These are phyloP conservation scores for Gossypium davidsonii DNA, from an alignment of 441 rosid species.

Conservation along the genomic window DNA sequence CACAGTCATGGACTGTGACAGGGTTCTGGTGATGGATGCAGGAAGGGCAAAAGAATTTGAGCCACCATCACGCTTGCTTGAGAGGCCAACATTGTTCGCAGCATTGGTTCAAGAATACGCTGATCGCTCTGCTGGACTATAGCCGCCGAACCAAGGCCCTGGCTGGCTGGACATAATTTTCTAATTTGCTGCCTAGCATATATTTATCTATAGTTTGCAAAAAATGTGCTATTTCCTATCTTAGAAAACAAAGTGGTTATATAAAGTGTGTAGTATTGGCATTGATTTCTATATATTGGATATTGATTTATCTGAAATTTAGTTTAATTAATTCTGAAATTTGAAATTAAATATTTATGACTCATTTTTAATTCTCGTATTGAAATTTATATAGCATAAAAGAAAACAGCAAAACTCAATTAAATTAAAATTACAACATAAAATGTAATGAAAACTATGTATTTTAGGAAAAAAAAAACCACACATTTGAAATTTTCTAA, in stretches of 20 bases:
- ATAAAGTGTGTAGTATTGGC: not conserved
- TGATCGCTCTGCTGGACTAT: conserved; percentile 64
- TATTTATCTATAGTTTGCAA: not conserved
- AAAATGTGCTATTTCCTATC: not conserved
- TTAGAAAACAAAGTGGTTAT: not conserved
- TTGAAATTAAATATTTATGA: too few species aligned
- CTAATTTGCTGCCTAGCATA: not conserved
- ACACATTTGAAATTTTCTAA: not conserved
- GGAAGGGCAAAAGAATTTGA: conserved; percentile 74
- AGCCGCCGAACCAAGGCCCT: not conserved
- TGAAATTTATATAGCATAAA: too few species aligned
- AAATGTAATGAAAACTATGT: too few species aligned
- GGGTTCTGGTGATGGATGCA: conserved; percentile 78
- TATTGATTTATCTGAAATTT: not conserved
- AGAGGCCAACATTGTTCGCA: conserved; percentile 64
- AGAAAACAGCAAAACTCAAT: too few species aligned
- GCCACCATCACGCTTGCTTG: conserved; percentile 56
- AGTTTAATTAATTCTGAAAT: too few species aligned
- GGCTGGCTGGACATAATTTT: not conserved
- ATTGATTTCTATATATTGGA: not conserved
- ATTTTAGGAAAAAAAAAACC: not conserved
- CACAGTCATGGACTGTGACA: conserved; percentile 91
- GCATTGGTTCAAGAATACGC: conserved; percentile 94
- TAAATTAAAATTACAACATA: too few species aligned
- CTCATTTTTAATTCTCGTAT: too few species aligned